phyloP scores from a whole-genome alignment of 306 rosid genomes.

The Lathyrus aphaca region DNA sequence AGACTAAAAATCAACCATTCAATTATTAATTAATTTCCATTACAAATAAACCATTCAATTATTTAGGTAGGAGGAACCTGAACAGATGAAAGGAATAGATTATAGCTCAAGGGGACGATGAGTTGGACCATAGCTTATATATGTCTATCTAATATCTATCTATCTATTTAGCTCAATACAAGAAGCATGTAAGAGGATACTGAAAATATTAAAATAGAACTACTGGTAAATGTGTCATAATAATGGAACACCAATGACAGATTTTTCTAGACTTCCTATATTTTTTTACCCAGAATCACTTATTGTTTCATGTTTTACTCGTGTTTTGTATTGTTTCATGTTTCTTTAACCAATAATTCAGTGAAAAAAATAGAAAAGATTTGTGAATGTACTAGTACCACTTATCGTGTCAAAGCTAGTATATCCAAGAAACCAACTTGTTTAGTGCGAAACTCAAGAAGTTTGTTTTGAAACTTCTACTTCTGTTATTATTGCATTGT shows the following conservation, averaged over 20 bases:
- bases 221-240: conserved; percentile 1
- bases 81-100: conserved; percentile 37
- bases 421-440: conserved; percentile 89
- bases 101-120: conserved; percentile 31
- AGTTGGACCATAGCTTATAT: conserved; percentile 24
- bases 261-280: conserved; percentile 23
- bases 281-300: conserved; percentile 30
- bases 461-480: conserved; percentile 83
- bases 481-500: conserved; percentile 65
- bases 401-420: conserved; percentile 97
- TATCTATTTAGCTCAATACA: background rate
- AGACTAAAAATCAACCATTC: no score
- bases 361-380: conserved; percentile 10
- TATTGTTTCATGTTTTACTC: conserved; percentile 23
- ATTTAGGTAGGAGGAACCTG: no score
- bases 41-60: no score
- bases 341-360: no score
- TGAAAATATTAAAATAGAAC: conserved; percentile 7
- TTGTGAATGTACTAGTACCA: conserved; percentile 64
- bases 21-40: no score
- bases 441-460: conserved; percentile 83
- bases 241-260: conserved; percentile 25
- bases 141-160: background rate
- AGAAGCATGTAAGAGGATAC: conserved; percentile 1
- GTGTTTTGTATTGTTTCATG: no score